Evolutionary conservation across 176 grass and related monocot genomes (phyloP).

Genomic region (Hordeum marinum): DNA sequence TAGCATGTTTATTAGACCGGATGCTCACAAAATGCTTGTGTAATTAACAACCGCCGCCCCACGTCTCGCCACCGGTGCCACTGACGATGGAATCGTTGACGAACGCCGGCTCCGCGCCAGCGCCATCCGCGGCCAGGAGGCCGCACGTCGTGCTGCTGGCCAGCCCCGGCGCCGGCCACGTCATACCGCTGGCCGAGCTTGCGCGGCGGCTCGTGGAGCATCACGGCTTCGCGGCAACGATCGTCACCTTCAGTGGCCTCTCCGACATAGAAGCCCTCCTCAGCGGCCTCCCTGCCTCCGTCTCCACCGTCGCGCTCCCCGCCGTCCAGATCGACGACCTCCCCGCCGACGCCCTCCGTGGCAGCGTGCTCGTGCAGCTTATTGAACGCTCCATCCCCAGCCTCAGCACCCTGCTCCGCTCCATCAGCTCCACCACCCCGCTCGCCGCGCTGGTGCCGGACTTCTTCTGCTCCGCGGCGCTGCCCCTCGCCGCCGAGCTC

Average conservation of each 20-base stretch:
- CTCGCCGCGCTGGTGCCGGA: conserved; percentile 1
- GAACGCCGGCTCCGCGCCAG: background rate
- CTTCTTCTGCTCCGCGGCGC: background rate
- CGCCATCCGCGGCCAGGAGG: background rate
- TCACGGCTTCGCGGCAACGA: background rate
- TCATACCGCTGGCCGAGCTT: background rate
- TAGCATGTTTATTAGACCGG: too few relatives aligned
- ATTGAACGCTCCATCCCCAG: background rate
- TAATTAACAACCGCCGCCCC: background rate
- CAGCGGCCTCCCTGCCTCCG: background rate
- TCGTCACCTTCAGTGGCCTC: background rate
- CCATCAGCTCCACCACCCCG: background rate
- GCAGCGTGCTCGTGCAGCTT: background rate
- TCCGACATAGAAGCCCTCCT: background rate
- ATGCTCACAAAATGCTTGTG: too few relatives aligned
- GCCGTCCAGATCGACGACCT: background rate
- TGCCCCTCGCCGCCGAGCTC: background rate
- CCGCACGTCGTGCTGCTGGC: conserved; percentile 2
- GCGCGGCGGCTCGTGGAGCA: background rate
- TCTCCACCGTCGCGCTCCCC: background rate
- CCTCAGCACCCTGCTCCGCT: background rate
- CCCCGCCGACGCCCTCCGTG: background rate
- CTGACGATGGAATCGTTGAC: background rate
- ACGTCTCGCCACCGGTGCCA: background rate
- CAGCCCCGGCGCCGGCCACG: background rate